Base-by-base conservation (phyloP, 2,329 filamentous ascomycete species). In the Coniochaeta sp. region DNA sequence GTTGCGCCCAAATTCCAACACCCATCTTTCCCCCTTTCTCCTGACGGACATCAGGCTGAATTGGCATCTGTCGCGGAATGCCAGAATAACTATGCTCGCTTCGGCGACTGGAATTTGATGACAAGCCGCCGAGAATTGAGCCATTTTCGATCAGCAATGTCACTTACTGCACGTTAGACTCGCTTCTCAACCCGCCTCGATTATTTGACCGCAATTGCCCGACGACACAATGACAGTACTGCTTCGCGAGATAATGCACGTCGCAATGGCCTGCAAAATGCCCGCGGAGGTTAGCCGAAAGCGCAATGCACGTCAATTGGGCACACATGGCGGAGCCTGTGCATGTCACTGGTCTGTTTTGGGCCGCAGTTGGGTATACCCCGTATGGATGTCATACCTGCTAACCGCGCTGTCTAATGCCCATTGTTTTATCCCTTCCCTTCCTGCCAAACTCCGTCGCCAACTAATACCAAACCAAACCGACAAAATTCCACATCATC, bases 91-190 rank as follows among this genome's bases (percentile, higher is more conserved):
- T 24, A 42, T n/a, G n/a, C n/a, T n/a, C n/a, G 38, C 38, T 18
- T 24, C n/a, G n/a, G n/a, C n/a, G n/a, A n/a, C 20, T 42, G 38
- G 38, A 42, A 42, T 42, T 18, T 2, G 18, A 26, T 24, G 18
- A 18, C 45, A 22, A 18, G n/a, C 45, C 45, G 26, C 45, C 45
- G 45, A 47, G 45, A 47, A 22, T 47, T 47, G 45, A 47, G 45
- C 45, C 45, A 47, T 47, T 47, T 47, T 31, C 45, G n/a, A n/a
- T n/a, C n/a, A n/a, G n/a, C n/a, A n/a, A n/a, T n/a, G n/a, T n/a
- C n/a, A n/a, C n/a, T n/a, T n/a, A n/a, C n/a, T n/a, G n/a, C n/a
- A n/a, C n/a, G n/a, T n/a, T n/a, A n/a, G 16, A 2, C 5, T 42
- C 38, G n/a, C n/a, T n/a, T n/a, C n/a, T n/a, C 18, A 6, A 42